phyloP scores from a whole-genome alignment of 495 filamentous ascomycete genomes.

The Penicillium bovifimosum region DNA sequence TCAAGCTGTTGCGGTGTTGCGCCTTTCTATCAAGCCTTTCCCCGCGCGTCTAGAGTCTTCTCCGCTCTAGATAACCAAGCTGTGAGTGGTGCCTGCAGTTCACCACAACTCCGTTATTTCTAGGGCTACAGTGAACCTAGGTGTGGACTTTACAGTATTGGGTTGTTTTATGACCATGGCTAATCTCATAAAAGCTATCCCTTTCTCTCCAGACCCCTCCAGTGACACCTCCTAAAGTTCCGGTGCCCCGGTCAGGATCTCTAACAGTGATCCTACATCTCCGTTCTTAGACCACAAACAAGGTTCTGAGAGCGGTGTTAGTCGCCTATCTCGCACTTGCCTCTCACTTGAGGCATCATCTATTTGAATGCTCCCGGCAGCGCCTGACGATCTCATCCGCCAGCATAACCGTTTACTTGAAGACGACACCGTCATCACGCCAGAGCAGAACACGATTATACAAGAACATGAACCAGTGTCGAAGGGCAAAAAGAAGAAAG shows the following conservation, averaged over 20 bases:
- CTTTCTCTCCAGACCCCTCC: neutral
- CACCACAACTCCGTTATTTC: neutral
- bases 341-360: constrained; percentile 31
- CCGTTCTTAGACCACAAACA: constrained; percentile 37
- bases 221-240: neutral
- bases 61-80: constrained; percentile 28
- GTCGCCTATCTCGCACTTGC: constrained; percentile 13
- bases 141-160: neutral
- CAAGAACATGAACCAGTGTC: constrained; percentile 40
- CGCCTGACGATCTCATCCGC: constrained; percentile 42
- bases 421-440: constrained; percentile 30
- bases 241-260: constrained; percentile 2
- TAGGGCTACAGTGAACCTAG: neutral
- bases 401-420: constrained; percentile 38
- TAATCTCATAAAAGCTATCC: neutral
- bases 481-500: constrained; percentile 45
- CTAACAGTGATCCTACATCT: constrained; percentile 7
- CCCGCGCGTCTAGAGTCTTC: constrained; percentile 25
- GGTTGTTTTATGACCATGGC: neutral
- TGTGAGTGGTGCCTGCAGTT: neutral
- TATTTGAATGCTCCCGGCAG: constrained; percentile 46
- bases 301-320: constrained; percentile 35
- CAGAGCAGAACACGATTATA: constrained; percentile 21
- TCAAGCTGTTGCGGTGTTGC: constrained; percentile 14
- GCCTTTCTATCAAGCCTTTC: constrained; percentile 29